phyloP scores from a whole-genome alignment of 2,329 filamentous ascomycete genomes.

The Zymoseptoria ardabiliae region DNA sequence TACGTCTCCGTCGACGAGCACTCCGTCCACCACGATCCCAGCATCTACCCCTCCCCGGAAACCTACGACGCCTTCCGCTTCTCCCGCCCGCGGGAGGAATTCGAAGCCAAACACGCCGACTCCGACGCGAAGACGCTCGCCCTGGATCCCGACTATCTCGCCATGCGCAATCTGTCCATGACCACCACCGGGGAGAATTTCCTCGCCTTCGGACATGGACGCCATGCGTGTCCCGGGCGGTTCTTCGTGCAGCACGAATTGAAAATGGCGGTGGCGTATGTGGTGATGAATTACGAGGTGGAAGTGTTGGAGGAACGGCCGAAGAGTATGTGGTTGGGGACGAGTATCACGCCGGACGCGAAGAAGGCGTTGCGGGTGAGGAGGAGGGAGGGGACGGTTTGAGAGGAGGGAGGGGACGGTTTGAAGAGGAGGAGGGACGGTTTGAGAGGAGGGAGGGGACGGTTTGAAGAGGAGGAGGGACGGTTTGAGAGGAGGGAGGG shows the following conservation, averaged over 20 bases:
- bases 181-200: constrained; percentile 25
- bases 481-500: too few species aligned
- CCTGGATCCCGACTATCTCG: constrained; percentile 11
- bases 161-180: constrained; percentile 20
- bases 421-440: not conserved
- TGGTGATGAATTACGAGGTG: constrained; percentile 34
- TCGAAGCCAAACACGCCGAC: constrained; percentile 9
- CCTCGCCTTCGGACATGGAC: constrained; percentile 26
- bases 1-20: constrained; percentile 16
- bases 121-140: constrained; percentile 7
- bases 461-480: not conserved
- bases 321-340: constrained; percentile 18
- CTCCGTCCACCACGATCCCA: constrained; percentile 24
- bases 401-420: too few species aligned
- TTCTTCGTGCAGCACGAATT: constrained; percentile 17
- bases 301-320: constrained; percentile 23
- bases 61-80: constrained; percentile 29
- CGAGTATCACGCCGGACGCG: constrained; percentile 15
- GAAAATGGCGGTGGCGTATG: constrained; percentile 31
- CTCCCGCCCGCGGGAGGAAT: constrained; percentile 18
- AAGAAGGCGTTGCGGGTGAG: constrained; percentile 13
- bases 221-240: constrained; percentile 31
- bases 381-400: not conserved
- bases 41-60: constrained; percentile 23
- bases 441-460: too few species aligned